A percentile compares a stretch with the other conserved stretches of the same genome.
Conservation (phyloP, 345 rosid species). For the Ricinus communis region DNA sequence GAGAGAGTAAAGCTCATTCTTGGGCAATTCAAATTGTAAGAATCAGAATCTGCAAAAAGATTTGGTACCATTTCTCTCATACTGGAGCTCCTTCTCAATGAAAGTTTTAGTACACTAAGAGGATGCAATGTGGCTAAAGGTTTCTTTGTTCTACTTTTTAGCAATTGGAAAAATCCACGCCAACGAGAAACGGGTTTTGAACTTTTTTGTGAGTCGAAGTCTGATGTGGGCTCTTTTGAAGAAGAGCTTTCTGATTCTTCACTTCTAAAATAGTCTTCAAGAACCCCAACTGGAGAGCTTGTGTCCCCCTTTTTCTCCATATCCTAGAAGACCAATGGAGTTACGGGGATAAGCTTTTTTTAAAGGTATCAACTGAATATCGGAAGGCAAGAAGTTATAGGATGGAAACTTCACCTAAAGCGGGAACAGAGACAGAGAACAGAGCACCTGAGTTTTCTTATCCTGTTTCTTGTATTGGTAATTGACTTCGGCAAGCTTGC, state of each 20-base stretch:
- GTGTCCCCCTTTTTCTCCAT: conserved; percentile 54
- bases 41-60: conserved; percentile 25
- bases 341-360: not conserved
- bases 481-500: not conserved
- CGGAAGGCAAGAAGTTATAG: too few species aligned
- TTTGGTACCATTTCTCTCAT: conserved; percentile 53
- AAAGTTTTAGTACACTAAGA: conserved; percentile 33
- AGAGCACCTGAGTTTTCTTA: not conserved
- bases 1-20: conserved; percentile 49
- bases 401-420: too few species aligned
- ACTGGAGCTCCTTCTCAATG: conserved; percentile 54
- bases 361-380: not conserved
- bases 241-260: conserved; percentile 53
- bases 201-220: conserved; percentile 26
- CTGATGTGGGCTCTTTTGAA: conserved; percentile 34
- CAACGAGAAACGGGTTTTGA: conserved; percentile 45
- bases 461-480: not conserved
- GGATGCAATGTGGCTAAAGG: conserved; percentile 40
- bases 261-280: conserved; percentile 78
- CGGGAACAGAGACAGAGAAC: too few species aligned
- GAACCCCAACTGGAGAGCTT: conserved; percentile 64
- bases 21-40: conserved; percentile 36
- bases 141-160: conserved; percentile 52
- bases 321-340: not conserved
- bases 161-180: conserved; percentile 37